phyloP scores from a whole-genome alignment of 2,329 filamentous ascomycete genomes.

The Trichophyton simii region DNA sequence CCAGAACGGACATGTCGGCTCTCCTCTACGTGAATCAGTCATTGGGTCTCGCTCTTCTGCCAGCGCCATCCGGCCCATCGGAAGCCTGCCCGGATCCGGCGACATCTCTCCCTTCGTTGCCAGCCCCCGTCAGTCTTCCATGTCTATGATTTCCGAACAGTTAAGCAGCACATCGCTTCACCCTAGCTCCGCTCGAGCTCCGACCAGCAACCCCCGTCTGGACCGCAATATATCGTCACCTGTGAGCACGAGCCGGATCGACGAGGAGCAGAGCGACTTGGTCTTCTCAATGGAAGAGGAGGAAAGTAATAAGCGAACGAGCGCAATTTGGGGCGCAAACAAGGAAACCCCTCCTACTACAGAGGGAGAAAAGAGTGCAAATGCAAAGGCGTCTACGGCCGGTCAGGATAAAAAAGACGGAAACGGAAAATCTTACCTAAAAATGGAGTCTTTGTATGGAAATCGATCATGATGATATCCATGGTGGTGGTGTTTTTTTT shows the following conservation, averaged over 20 bases:
- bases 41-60: constrained; percentile 40
- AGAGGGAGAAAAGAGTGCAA: constrained; percentile 8
- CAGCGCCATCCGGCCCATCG: constrained; percentile 37
- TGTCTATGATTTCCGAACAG: constrained; percentile 51
- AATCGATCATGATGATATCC: constrained; percentile 5
- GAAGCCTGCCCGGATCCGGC: constrained; percentile 35
- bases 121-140: constrained; percentile 45
- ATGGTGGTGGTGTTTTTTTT: neutral
- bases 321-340: constrained; percentile 23
- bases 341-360: constrained; percentile 22
- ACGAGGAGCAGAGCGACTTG: constrained; percentile 37
- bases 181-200: constrained; percentile 28
- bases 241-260: constrained; percentile 34
- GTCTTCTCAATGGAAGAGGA: constrained; percentile 42
- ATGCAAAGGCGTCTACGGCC: constrained; percentile 7
- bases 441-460: constrained; percentile 12
- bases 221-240: constrained; percentile 37
- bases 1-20: constrained; percentile 45
- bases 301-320: constrained; percentile 34
- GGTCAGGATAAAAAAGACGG: constrained; percentile 7
- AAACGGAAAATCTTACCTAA: constrained; percentile 7
- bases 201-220: constrained; percentile 24
- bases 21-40: constrained; percentile 51
- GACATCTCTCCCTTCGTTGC: constrained; percentile 41
- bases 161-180: constrained; percentile 35